These are phyloP conservation scores for Pseudocercospora cruenta DNA, from an alignment of 2,329 filamentous ascomycete genomes.

Conservation along the genomic window DNA sequence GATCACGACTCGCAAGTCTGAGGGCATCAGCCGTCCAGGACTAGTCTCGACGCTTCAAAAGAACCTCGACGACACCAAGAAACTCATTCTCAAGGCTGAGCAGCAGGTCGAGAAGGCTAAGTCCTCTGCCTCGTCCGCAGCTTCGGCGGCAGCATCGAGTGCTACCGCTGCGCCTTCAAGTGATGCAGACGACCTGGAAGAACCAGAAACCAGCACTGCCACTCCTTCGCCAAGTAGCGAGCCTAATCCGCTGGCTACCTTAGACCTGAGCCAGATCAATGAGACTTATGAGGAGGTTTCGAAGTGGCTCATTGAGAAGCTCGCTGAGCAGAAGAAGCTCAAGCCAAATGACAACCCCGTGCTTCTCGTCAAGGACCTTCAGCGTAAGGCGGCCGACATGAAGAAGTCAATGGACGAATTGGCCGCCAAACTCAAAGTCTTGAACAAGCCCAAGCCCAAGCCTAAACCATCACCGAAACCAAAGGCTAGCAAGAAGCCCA, in stretches of 20 bases:
- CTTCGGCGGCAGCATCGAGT: slow-evolving; percentile 41
- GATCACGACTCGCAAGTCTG: slow-evolving; percentile 73
- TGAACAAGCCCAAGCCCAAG: slow-evolving; percentile 26
- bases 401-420: slow-evolving; percentile 71
- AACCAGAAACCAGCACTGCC: slow-evolving; percentile 58
- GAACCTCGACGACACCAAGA: slow-evolving; percentile 70
- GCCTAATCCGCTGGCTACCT: slow-evolving; percentile 68
- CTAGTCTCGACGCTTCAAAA: slow-evolving; percentile 69
- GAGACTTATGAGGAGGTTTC: slow-evolving; percentile 64
- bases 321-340: slow-evolving; percentile 72
- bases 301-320: slow-evolving; percentile 75
- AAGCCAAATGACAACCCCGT: slow-evolving; percentile 72
- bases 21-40: slow-evolving; percentile 71
- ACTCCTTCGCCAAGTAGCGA: slow-evolving; percentile 44
- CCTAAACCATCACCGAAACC: slow-evolving; percentile 25
- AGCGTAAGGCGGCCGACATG: slow-evolving; percentile 69
- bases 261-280: slow-evolving; percentile 71
- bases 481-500: slow-evolving; percentile 28
- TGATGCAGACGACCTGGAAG: slow-evolving; percentile 77
- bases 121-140: slow-evolving; percentile 45
- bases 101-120: slow-evolving; percentile 68
- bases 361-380: slow-evolving; percentile 72
- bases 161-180: slow-evolving; percentile 23
- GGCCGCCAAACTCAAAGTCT: slow-evolving; percentile 55
- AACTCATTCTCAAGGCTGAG: slow-evolving; percentile 71